Conservation (phyloP, 331 rosid genomes). For the Malus hybrid region DNA sequence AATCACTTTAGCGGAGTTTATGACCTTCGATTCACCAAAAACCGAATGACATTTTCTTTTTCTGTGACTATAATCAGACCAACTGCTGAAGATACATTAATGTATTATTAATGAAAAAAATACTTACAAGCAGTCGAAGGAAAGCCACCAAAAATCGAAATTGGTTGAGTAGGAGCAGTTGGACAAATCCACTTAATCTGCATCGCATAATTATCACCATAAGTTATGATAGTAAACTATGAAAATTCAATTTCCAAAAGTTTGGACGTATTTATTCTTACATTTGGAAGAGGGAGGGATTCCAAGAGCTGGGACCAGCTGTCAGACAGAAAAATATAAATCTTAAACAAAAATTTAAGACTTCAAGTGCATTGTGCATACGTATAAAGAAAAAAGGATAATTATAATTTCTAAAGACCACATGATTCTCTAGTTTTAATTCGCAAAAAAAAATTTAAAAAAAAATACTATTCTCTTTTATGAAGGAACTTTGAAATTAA, state of each 20-base stretch:
- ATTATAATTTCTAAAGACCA: not conserved
- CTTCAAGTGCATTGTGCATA: not conserved
- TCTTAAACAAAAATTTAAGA: not conserved
- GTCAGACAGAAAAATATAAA: conserved; percentile 26
- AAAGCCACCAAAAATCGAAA: conserved; percentile 81
- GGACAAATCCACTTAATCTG: conserved; percentile 99
- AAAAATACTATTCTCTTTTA: not conserved
- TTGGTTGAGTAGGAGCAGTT: conserved; percentile 91
- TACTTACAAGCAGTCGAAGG: conserved; percentile 96
- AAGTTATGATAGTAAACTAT: not conserved
- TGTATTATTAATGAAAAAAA: conserved; percentile 16
- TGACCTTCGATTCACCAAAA: not conserved
- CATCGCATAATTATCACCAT: conserved; percentile 8
- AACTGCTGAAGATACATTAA: not conserved
- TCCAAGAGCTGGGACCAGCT: conserved; percentile 99
- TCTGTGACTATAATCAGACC: no score
- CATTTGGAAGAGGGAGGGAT: conserved; percentile 91
- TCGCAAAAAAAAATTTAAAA: not conserved
- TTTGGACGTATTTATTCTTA: conserved; percentile 36
- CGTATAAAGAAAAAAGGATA: not conserved
- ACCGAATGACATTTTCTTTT: not conserved
- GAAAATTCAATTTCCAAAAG: not conserved
- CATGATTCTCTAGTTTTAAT: not conserved
- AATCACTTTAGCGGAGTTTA: not conserved
- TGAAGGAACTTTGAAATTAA: not conserved